Conservation (phyloP, 2,329 filamentous ascomycete species). For the Fusarium luffae region DNA sequence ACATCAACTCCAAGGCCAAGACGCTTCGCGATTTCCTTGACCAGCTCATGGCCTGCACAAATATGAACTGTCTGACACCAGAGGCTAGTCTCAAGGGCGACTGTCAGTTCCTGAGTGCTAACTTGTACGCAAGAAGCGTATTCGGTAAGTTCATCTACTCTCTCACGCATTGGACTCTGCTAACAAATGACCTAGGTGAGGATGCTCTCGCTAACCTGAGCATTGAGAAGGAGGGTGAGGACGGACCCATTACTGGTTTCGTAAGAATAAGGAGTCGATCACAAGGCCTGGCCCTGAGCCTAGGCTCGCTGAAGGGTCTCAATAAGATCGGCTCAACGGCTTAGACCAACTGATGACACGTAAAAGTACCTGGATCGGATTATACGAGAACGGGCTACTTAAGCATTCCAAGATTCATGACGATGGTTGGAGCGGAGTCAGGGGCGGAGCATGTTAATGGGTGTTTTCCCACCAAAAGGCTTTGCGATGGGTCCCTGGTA, state of each 20-base stretch:
- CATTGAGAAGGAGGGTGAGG: constrained; percentile 96
- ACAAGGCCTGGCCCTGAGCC: constrained; percentile 91
- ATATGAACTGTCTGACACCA: constrained; percentile 97
- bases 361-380: constrained; percentile 25
- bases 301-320: constrained; percentile 93
- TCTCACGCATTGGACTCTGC: constrained; percentile 4
- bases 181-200: constrained; percentile 75
- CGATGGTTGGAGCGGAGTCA: constrained; percentile 47
- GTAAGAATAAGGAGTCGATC: constrained; percentile 97
- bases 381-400: constrained; percentile 28
- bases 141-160: constrained; percentile 78
- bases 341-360: constrained; percentile 32
- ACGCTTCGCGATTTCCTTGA: constrained; percentile 90
- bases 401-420: constrained; percentile 45
- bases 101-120: constrained; percentile 97
- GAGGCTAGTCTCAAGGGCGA: constrained; percentile 97
- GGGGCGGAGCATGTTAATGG: constrained; percentile 49
- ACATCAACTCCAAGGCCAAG: constrained; percentile 98
- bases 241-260: constrained; percentile 95
- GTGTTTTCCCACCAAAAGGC: constrained; percentile 49
- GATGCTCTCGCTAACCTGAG: constrained; percentile 97
- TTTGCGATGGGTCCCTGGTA: constrained; percentile 46
- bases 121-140: constrained; percentile 94
- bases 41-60: constrained; percentile 95
- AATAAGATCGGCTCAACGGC: constrained; percentile 75